These are phyloP conservation scores for Colletotrichum chlorophyti DNA, from an alignment of 2,329 filamentous ascomycete species.

Conservation along the genomic window DNA sequence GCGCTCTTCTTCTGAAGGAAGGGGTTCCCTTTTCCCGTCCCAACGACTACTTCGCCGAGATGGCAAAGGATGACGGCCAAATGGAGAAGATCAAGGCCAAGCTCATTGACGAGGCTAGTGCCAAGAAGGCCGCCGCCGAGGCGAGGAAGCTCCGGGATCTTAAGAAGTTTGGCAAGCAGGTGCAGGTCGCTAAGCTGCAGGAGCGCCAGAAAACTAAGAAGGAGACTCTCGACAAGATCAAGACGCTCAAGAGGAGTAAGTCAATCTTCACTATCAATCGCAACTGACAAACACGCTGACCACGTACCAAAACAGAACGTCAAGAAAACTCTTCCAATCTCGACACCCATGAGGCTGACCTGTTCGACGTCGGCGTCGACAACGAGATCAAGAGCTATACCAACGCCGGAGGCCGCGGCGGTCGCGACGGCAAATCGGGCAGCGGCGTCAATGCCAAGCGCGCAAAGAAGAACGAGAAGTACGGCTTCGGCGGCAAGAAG, in stretches of 20 bases:
- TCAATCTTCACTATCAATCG: conserved; percentile 34
- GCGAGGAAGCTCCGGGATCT: conserved; percentile 91
- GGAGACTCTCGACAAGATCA: conserved; percentile 95
- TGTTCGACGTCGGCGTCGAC: conserved; percentile 92
- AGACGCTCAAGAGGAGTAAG: conserved; percentile 92
- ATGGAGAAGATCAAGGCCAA: conserved; percentile 97
- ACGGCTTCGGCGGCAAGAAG: conserved; percentile 97
- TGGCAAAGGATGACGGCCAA: conserved; percentile 98
- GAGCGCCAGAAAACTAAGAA: conserved; percentile 92
- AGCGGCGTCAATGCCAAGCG: conserved; percentile 71
- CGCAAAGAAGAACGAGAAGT: conserved; percentile 93
- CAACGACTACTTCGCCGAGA: conserved; percentile 97
- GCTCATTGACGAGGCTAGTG: conserved; percentile 87
- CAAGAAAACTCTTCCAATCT: conserved; percentile 70
- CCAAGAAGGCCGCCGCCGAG: conserved; percentile 91
- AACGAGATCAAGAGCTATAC: conserved; percentile 62
- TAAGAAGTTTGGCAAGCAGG: conserved; percentile 99
- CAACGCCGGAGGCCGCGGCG: conserved; percentile 47
- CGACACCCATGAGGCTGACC: conserved; percentile 79
- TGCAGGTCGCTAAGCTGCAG: conserved; percentile 94
- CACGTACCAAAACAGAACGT: conserved; percentile 67
- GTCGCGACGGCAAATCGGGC: conserved; percentile 44
- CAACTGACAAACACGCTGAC: not conserved
- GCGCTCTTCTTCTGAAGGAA: conserved; percentile 79
- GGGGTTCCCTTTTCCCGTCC: conserved; percentile 87